These are phyloP conservation scores for Dioscorea alata DNA, from an alignment of 106 monocot genomes.

Conservation along the genomic window DNA sequence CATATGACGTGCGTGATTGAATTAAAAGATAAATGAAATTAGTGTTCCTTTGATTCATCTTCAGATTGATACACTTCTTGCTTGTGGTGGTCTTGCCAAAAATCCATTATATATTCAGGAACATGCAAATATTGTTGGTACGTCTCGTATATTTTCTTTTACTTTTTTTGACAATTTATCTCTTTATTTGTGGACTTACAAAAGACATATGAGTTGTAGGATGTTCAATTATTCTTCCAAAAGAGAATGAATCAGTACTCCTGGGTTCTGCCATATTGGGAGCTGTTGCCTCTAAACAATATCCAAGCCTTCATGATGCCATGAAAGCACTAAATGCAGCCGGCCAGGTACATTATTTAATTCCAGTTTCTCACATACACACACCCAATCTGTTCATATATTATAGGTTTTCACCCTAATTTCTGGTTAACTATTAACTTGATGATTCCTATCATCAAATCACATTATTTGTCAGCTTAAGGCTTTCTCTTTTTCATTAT, in stretches of 20 bases:
- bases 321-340: slow-evolving; percentile 92
- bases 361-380: background rate
- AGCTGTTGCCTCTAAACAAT: slow-evolving; percentile 80
- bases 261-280: slow-evolving; percentile 89
- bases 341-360: slow-evolving; percentile 49
- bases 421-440: too few species aligned
- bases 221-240: slow-evolving; percentile 82
- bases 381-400: too few species aligned
- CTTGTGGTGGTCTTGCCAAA: slow-evolving; percentile 96
- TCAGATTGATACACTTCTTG: slow-evolving; percentile 93
- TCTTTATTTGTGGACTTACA: background rate
- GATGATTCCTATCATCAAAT: too few species aligned
- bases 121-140: slow-evolving; percentile 88
- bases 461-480: too few species aligned
- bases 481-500: too few species aligned
- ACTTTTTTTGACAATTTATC: too few species aligned
- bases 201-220: slow-evolving; percentile 32
- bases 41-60: slow-evolving; percentile 1
- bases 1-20: too few species aligned
- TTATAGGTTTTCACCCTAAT: too few species aligned
- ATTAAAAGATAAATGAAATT: too few species aligned
- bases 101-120: slow-evolving; percentile 87
- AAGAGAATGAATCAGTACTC: slow-evolving; percentile 95
- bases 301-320: slow-evolving; percentile 67
- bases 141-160: slow-evolving; percentile 3